Evolutionary conservation across 2,329 filamentous ascomycete genomes (phyloP).

Genomic region (Colletotrichum cereale): DNA sequence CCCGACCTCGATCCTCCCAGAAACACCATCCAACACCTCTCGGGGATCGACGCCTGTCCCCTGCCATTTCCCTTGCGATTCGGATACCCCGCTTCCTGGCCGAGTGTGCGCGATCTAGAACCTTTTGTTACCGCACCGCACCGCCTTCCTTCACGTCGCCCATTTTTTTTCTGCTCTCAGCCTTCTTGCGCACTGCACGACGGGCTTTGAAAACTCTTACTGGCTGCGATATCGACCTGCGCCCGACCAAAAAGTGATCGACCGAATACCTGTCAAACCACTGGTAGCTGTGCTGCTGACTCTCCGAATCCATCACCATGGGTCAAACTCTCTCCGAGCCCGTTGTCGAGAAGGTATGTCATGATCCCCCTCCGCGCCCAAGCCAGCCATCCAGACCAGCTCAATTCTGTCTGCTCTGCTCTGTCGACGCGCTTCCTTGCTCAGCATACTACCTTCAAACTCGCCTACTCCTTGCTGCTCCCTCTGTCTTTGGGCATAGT

Average conservation of each 20-base stretch:
- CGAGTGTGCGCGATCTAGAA: slow-evolving; percentile 44
- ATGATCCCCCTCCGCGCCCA: slow-evolving; percentile 22
- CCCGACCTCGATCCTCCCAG: slow-evolving; percentile 27
- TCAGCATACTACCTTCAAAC: background rate
- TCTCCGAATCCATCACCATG: slow-evolving; percentile 69
- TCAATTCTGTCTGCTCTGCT: background rate
- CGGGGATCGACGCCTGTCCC: slow-evolving; percentile 38
- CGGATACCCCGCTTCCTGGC: slow-evolving; percentile 43
- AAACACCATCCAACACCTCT: slow-evolving; percentile 5
- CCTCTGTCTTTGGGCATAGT: background rate
- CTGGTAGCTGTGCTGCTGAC: slow-evolving; percentile 49
- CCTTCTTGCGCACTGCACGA: slow-evolving; percentile 38
- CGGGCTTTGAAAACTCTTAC: slow-evolving; percentile 25
- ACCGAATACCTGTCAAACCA: slow-evolving; percentile 26
- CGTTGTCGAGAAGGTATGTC: slow-evolving; percentile 95
- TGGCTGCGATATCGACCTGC: slow-evolving; percentile 12
- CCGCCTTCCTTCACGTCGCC: slow-evolving; percentile 22
- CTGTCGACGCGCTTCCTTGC: slow-evolving; percentile 5
- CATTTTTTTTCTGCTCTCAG: slow-evolving; percentile 21
- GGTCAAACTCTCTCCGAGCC: slow-evolving; percentile 99
- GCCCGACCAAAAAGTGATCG: slow-evolving; percentile 26
- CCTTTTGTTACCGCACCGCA: slow-evolving; percentile 41
- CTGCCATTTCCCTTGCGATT: slow-evolving; percentile 40
- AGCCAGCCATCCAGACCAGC: background rate
- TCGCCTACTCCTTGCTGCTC: background rate